phyloP scores from a whole-genome alignment of 2,329 filamentous ascomycete species.

The Esteya vermicola region DNA sequence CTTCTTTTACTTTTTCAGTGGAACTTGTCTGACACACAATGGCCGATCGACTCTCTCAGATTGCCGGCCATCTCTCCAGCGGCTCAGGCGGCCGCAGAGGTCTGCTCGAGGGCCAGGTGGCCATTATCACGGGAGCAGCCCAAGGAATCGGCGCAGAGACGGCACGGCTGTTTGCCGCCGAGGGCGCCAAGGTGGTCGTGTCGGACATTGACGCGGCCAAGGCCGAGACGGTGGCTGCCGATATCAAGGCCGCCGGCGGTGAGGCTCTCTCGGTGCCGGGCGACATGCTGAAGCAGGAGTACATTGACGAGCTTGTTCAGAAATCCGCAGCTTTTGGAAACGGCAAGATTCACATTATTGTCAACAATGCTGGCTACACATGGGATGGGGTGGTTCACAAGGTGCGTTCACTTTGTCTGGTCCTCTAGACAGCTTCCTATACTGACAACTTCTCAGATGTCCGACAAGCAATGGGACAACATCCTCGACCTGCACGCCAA shows the following conservation, averaged over 20 bases:
- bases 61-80: constrained; percentile 69
- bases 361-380: constrained; percentile 86
- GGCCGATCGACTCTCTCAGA: constrained; percentile 52
- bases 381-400: constrained; percentile 92
- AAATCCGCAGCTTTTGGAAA: constrained; percentile 65
- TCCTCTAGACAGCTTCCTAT: background rate
- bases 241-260: constrained; percentile 53
- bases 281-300: constrained; percentile 58
- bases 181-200: constrained; percentile 73
- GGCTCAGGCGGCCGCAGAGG: constrained; percentile 68
- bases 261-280: constrained; percentile 61
- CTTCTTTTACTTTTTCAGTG: background rate
- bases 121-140: constrained; percentile 76
- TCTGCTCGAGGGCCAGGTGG: constrained; percentile 63
- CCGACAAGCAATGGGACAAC: constrained; percentile 82
- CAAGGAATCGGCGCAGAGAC: constrained; percentile 83
- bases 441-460: constrained; percentile 34
- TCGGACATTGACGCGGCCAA: constrained; percentile 73
- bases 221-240: constrained; percentile 49
- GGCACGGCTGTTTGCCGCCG: constrained; percentile 69
- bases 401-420: constrained; percentile 4
- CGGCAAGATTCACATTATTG: constrained; percentile 81
- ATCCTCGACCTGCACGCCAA: constrained; percentile 75
- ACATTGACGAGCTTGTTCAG: constrained; percentile 58
- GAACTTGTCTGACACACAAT: too few relatives aligned